phyloP scores from a whole-genome alignment of 78 protist species.

The Dictyostelium discoideum region dicty_2.7 NC_007088.5:3956001-3956500 shows the following conservation, averaged over 20 bases:
- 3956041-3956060: conserved; percentile 70
- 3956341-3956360: conserved; percentile 19
- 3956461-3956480: conserved; percentile 32
- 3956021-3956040: conserved; percentile 73
- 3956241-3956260: neutral
- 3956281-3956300: neutral
- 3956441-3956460: conserved; percentile 21
- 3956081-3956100: conserved; percentile 19
- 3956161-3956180: neutral
- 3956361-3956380: conserved; percentile 43
- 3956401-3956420: conserved; percentile 12
- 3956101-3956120: neutral
- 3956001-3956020: conserved; percentile 60
- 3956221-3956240: conserved; percentile 66
- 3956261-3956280: neutral
- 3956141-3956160: neutral
- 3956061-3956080: conserved; percentile 54
- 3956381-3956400: conserved; percentile 37
- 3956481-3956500: conserved; percentile 65
- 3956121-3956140: neutral
- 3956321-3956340: neutral
- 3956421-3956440: conserved; percentile 34
- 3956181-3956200: conserved; percentile 35
- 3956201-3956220: conserved; percentile 83
- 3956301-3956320: neutral